phyloP scores from a whole-genome alignment of 179 eudicot species.

The Heliamphora pulchella region DNA sequence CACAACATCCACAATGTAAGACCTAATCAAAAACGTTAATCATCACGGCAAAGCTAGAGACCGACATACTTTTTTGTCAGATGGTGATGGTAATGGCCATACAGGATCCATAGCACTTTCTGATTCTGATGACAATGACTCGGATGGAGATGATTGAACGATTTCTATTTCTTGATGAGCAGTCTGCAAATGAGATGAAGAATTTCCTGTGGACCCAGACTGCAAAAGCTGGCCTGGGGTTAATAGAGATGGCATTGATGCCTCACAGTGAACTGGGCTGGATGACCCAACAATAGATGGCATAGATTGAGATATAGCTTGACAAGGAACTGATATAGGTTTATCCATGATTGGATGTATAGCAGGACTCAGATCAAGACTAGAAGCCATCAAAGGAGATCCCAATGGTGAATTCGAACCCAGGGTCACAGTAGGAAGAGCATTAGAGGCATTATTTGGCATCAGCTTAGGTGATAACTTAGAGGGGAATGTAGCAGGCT shows the following conservation, averaged over 20 bases:
- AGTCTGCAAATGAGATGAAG: conserved; percentile 27
- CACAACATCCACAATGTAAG: not conserved
- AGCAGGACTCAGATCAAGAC: conserved; percentile 27
- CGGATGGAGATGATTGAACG: conserved; percentile 29
- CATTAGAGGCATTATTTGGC: conserved; percentile 26
- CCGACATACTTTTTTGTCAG: conserved; percentile 32
- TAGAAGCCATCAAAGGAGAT: conserved; percentile 25
- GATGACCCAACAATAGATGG: conserved; percentile 31
- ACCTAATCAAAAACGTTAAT: not conserved
- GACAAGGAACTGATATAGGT: conserved; percentile 25
- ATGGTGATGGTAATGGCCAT: conserved; percentile 40
- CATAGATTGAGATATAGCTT: conserved; percentile 30
- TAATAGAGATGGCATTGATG: conserved; percentile 26
- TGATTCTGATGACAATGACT: conserved; percentile 25
- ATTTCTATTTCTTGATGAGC: conserved; percentile 48
- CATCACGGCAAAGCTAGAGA: not conserved
- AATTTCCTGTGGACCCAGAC: conserved; percentile 29
- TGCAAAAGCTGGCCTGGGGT: conserved; percentile 55
- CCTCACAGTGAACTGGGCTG: conserved; percentile 20
- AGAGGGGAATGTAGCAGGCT: conserved; percentile 22
- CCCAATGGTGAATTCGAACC: conserved; percentile 25
- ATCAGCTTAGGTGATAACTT: conserved; percentile 24
- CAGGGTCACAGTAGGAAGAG: conserved; percentile 25
- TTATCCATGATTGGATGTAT: conserved; percentile 29
- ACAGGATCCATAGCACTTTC: conserved; percentile 31